Conservation (phyloP, 2,329 filamentous ascomycete genomes). For the Ophiostoma fasciatum region DNA sequence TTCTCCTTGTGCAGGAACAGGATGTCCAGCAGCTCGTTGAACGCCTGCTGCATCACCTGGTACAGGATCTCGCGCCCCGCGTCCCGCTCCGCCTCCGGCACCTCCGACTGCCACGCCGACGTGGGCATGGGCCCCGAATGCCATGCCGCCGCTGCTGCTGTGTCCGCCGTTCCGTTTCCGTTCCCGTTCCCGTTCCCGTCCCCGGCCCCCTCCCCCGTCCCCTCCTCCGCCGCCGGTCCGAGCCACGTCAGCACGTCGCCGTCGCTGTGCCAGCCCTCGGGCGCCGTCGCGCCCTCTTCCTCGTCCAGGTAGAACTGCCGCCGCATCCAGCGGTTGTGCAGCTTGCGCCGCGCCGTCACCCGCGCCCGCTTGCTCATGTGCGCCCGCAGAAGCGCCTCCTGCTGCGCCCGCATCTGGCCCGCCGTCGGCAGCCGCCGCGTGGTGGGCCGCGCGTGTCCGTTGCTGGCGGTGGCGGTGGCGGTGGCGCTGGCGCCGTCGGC, state of each 20-base stretch:
- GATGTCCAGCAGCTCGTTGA: conserved; percentile 81
- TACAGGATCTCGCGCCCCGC: conserved; percentile 81
- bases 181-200: too few species aligned
- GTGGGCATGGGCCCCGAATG: conserved; percentile 57
- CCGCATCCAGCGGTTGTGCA: conserved; percentile 61
- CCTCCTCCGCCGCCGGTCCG: conserved; percentile 18
- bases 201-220: too few species aligned
- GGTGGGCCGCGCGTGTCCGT: background rate
- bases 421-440: background rate
- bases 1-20: conserved; percentile 76
- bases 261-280: conserved; percentile 46
- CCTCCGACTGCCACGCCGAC: conserved; percentile 56
- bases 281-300: conserved; percentile 59
- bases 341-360: conserved; percentile 30
- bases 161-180: conserved; percentile 41
- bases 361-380: conserved; percentile 23
- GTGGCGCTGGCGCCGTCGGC: background rate
- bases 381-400: conserved; percentile 20
- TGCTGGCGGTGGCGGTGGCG: background rate
- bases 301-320: conserved; percentile 73
- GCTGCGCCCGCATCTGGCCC: conserved; percentile 20
- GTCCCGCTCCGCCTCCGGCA: conserved; percentile 67
- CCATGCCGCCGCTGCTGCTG: conserved; percentile 59
- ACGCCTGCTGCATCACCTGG: conserved; percentile 78
- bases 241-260: conserved; percentile 37